Evolutionary conservation across 805 yeast genomes (phyloP).

Genomic region (Suhomyces sp.): DNA sequence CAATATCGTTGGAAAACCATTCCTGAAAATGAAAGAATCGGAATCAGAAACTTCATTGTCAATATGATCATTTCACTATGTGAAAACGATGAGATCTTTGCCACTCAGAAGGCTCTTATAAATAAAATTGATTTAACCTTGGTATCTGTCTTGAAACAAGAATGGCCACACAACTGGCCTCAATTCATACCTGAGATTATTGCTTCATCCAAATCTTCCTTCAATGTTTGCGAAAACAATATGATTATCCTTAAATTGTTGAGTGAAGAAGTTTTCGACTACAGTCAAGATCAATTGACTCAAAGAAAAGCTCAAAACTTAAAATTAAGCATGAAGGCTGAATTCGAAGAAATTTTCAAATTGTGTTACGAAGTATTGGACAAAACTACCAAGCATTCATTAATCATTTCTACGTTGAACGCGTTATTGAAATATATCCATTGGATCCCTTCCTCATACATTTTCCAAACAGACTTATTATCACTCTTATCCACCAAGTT

Average conservation of each 20-base stretch:
- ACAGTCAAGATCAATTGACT: conserved; percentile 93
- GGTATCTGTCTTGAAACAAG: conserved; percentile 93
- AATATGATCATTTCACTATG: conserved; percentile 91
- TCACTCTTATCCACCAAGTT: conserved; percentile 72
- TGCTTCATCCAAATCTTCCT: conserved; percentile 74
- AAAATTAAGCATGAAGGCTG: conserved; percentile 81
- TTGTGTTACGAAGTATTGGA: conserved; percentile 92
- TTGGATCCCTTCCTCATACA: conserved; percentile 91
- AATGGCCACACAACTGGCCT: conserved; percentile 99
- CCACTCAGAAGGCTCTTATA: conserved; percentile 74
- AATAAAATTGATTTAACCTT: conserved; percentile 91
- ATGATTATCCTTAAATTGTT: conserved; percentile 87
- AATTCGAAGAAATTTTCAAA: conserved; percentile 89
- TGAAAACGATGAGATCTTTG: conserved; percentile 73
- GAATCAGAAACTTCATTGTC: conserved; percentile 91
- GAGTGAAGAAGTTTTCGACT: conserved; percentile 96
- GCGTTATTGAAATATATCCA: conserved; percentile 82
- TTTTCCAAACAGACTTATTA: conserved; percentile 84
- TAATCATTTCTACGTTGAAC: conserved; percentile 80
- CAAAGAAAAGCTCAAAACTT: conserved; percentile 87
- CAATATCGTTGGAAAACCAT: conserved; percentile 91
- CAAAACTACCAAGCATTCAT: conserved; percentile 79
- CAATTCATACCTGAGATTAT: conserved; percentile 93
- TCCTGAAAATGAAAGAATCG: conserved; percentile 84
- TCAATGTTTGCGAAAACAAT: conserved; percentile 96